Conservation (phyloP, 2,329 filamentous ascomycete genomes). For the Fusarium abutilonis region DNA sequence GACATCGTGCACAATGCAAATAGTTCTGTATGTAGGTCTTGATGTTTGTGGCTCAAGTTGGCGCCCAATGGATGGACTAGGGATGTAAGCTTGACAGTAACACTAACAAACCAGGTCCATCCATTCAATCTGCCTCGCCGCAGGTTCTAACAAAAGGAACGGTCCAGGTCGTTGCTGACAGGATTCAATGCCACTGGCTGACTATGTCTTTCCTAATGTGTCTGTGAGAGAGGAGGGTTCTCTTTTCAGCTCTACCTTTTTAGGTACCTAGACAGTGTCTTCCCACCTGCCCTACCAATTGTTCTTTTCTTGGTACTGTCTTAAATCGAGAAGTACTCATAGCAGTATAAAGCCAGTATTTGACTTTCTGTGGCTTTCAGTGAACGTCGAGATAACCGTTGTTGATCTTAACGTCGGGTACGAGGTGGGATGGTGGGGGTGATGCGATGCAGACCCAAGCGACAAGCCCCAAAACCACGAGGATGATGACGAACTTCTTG, state of each 20-base stretch:
- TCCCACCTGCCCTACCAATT: neutral
- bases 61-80: neutral
- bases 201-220: slow-evolving; percentile 12
- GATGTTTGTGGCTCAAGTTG: neutral
- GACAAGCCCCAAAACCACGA: slow-evolving; percentile 2
- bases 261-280: no score
- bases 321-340: neutral
- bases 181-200: slow-evolving; percentile 7
- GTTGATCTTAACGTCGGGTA: neutral
- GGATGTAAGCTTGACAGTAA: neutral
- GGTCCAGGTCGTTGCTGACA: slow-evolving; percentile 3
- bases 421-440: slow-evolving; percentile 12
- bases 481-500: slow-evolving; percentile 8
- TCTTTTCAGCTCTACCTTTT: neutral
- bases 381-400: neutral
- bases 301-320: neutral
- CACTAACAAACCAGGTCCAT: neutral
- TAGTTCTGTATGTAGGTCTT: neutral
- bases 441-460: slow-evolving; percentile 10
- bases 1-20: neutral
- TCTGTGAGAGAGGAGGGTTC: slow-evolving; percentile 7
- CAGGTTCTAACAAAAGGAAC: neutral
- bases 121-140: neutral
- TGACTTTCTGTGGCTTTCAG: no score
- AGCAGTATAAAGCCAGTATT: neutral